Evolutionary conservation across 1,284 basidiomycete genomes (phyloP), one percentile per base, ranked within the genome.

Genomic region (Puccinia hordei): DNA sequence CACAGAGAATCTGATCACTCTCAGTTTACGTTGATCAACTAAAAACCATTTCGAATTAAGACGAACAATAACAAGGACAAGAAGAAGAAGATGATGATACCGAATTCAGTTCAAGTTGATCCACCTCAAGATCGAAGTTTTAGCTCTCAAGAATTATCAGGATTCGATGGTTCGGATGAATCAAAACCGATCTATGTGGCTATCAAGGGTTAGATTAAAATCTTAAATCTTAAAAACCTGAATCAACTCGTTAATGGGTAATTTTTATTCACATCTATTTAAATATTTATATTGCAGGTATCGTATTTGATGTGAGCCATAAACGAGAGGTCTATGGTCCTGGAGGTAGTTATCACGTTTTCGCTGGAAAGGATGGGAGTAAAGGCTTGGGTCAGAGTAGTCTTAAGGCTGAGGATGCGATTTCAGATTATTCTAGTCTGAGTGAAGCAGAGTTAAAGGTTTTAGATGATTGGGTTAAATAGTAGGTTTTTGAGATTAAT

Each of bases 171-270:
- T 13, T 87, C 88, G 0, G 89, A 90, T 81, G 83, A 87, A 0
- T 83, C 85, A 53, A 90, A 90, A 84, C 92, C 92, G 0, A 92
- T 96, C 76, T 94, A 93, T 83, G 92, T 96, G 51, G 90, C 92
- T 65, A 93, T 95, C 85, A 96, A 95, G 88, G 92, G 93, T 91
- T 81, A 51, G n/a, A n/a, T n/a, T n/a, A n/a, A n/a, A n/a, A n/a
- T n/a, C n/a, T n/a, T n/a, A n/a, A n/a, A n/a, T n/a, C n/a, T n/a
- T n/a, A n/a, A n/a, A n/a, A n/a, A n/a, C n/a, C n/a, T n/a, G n/a
- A n/a, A n/a, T n/a, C n/a, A n/a, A n/a, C n/a, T n/a, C n/a, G n/a
- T n/a, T n/a, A n/a, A n/a, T n/a, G n/a, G n/a, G n/a, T n/a, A n/a
- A n/a, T n/a, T n/a, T n/a, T n/a, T n/a, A n/a, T n/a, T n/a, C n/a